Percentiles rank a stretch among this genome's conserved stretches.
Evolutionary conservation across 139 green algal species (phyloP).

Genomic region (Chlorella sp.): DNA sequence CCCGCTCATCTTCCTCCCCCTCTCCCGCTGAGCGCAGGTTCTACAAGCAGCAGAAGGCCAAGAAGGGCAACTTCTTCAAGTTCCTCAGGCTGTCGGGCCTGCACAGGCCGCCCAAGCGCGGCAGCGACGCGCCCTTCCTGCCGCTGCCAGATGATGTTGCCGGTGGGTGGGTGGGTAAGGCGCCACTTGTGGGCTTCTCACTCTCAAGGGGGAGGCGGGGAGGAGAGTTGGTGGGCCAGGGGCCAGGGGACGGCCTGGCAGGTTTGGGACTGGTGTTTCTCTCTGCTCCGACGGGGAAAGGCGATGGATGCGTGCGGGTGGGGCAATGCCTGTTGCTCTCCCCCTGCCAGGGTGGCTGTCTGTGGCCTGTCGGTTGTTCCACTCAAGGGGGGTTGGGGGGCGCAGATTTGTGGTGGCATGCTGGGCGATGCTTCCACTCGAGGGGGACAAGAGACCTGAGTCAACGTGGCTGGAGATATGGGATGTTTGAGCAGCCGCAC

Average conservation of each 20-base stretch:
- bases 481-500: too few relatives aligned
- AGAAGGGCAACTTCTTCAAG: neutral
- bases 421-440: too few relatives aligned
- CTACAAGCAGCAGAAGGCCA: conserved; percentile 10
- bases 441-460: too few relatives aligned
- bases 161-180: neutral
- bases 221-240: neutral
- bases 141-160: neutral
- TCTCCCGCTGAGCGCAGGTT: neutral
- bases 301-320: neutral
- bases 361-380: too few relatives aligned
- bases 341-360: too few relatives aligned
- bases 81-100: neutral
- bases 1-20: neutral
- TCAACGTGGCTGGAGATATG: too few relatives aligned
- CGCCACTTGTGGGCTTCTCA: neutral
- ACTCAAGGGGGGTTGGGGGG: too few relatives aligned
- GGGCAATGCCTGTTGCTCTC: too few relatives aligned
- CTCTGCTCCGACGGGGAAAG: too few relatives aligned
- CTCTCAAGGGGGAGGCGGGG: neutral
- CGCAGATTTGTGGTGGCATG: too few relatives aligned
- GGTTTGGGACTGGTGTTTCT: too few relatives aligned
- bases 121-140: neutral
- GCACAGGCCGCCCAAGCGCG: neutral
- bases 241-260: too few relatives aligned